Base-by-base conservation (phyloP, 1,284 basidiomycete species). In the Pseudozyma pruni region DNA sequence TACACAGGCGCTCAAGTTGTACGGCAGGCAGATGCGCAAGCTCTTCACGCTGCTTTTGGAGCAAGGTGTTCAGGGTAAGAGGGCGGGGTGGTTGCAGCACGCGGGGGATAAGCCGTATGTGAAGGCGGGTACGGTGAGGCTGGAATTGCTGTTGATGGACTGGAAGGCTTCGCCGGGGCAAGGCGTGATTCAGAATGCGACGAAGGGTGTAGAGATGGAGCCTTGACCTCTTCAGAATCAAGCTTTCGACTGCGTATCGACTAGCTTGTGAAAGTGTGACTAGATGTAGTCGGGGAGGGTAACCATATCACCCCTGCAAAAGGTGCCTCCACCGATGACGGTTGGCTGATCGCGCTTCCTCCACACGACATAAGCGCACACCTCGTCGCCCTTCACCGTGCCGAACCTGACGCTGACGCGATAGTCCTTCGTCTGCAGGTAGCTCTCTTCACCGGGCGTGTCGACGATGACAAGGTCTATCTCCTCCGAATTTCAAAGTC, bases 81-180 rank as follows among this genome's bases (percentile, higher is more conserved):
- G 61, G 33, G 72, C 79, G 1, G 76, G 69, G 0, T 75, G 75
- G 38, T 42, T 63, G 19, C 37, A 63, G 31, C 49, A 58, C 17
- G 53, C 47, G 1, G 50, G 69, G 3, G 74, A 76, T 1, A 59
- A 51, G 46, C 55, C 55, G 27, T 55, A 58, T 20, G 74, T 75
- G 13, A 74, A 71, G 25, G 74, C 79, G 2, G 76, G 78, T 14
- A 60, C 50, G 10, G 73, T 81, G 8, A 59, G 81, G 16, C 51
- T 84, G 39, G 49, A 67, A 40, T 57, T 83, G 6, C 56, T 83
- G 57, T 68, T 84, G 35, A 81, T 81, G 39, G 78, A 81, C 7
- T 83, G 82, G 83, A 29, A 11, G 1, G 27, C 17, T 25, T 45
- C 42, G 7, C 47, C 48, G 0, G 50, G 52, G 4, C 44, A 58